A percentile compares a stretch with the other conserved stretches of the same genome.
phyloP scores from a whole-genome alignment of 129 eudicot genomes.

The Mikania micrantha region DNA sequence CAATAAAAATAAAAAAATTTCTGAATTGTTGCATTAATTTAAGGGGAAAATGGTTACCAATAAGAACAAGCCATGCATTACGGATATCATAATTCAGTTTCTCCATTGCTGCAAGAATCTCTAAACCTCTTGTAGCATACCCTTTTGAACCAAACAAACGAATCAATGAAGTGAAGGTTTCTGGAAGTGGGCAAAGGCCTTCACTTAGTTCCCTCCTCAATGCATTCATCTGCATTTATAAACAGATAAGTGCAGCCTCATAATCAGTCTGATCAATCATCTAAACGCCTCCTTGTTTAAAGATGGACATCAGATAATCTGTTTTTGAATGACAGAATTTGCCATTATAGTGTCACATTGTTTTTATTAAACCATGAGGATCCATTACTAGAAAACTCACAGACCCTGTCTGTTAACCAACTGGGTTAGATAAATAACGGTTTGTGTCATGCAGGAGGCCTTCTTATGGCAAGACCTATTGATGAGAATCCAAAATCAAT shows the following conservation, averaged over 20 bases:
- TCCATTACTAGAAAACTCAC: too few relatives aligned
- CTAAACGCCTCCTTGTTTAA: neutral
- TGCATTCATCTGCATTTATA: conserved; percentile 74
- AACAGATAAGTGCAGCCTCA: neutral
- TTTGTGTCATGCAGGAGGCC: too few relatives aligned
- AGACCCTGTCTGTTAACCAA: too few relatives aligned
- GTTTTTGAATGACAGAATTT: neutral
- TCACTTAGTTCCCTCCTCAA: conserved; percentile 75
- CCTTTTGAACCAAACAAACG: conserved; percentile 89
- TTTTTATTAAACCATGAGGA: too few relatives aligned
- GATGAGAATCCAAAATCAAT: too few relatives aligned
- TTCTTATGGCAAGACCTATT: too few relatives aligned
- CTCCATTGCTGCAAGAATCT: conserved; percentile 96
- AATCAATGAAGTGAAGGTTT: conserved; percentile 76
- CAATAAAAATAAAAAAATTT: neutral
- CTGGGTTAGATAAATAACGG: too few relatives aligned
- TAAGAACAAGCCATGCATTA: conserved; percentile 84
- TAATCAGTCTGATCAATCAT: neutral
- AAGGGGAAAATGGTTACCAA: conserved; percentile 36
- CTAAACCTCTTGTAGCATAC: conserved; percentile 72
- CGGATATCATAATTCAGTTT: conserved; percentile 75
- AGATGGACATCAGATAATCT: too few relatives aligned
- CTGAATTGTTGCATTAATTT: neutral
- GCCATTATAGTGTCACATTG: too few relatives aligned
- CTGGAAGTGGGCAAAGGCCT: conserved; percentile 93